Evolutionary conservation across 306 rosid genomes (phyloP).

Genomic region (Arachis hypogaea): DNA sequence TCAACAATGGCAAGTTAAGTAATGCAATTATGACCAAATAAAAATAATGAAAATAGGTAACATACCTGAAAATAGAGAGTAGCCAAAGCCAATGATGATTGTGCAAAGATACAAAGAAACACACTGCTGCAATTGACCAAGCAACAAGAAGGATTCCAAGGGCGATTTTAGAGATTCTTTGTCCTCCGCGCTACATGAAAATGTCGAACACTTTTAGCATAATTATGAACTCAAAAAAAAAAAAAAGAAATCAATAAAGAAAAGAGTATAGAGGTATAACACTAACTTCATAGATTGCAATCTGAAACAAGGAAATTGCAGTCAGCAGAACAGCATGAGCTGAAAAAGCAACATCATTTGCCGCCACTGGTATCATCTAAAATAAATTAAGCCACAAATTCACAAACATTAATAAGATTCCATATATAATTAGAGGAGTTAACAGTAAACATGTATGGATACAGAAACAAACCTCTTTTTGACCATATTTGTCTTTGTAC

Average conservation of each 20-base stretch:
- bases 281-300: slow-evolving; percentile 76
- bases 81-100: slow-evolving; percentile 93
- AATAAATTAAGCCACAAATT: slow-evolving; percentile 7
- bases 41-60: slow-evolving; percentile 2
- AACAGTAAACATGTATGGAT: background rate
- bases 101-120: slow-evolving; percentile 74
- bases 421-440: background rate
- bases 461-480: slow-evolving; percentile 55
- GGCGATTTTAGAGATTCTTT: slow-evolving; percentile 67
- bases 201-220: slow-evolving; percentile 12
- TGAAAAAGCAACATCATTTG: slow-evolving; percentile 94
- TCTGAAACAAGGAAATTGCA: slow-evolving; percentile 68
- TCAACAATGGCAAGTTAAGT: background rate
- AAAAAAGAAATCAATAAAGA: slow-evolving; percentile 3
- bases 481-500: slow-evolving; percentile 72
- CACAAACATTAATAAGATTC: background rate
- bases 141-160: slow-evolving; percentile 57
- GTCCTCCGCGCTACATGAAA: slow-evolving; percentile 73
- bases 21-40: slow-evolving; percentile 6
- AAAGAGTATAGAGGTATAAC: too few species aligned
- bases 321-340: slow-evolving; percentile 82
- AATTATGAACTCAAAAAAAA: background rate
- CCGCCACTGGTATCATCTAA: slow-evolving; percentile 98
- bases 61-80: slow-evolving; percentile 70
- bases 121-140: slow-evolving; percentile 70